Percentiles rank a stretch among this genome's conserved stretches.
Conservation (phyloP, 306 rosid genomes). For the Hippophae gyantsensis region DNA sequence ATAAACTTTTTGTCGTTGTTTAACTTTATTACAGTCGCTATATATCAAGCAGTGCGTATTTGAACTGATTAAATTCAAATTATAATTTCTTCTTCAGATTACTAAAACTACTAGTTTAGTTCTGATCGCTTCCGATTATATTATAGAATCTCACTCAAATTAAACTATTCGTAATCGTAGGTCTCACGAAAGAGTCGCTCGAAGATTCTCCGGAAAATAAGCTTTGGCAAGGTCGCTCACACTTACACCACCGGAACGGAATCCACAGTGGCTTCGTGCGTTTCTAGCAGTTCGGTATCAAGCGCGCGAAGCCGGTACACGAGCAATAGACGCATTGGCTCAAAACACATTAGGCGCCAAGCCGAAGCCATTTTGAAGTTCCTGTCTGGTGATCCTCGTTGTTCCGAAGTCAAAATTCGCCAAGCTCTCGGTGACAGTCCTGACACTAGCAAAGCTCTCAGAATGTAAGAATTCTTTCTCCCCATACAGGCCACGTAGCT, state of each 20-base stretch:
- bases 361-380: conserved; percentile 62
- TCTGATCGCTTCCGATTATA: too few relatives aligned
- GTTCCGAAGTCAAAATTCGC: conserved; percentile 71
- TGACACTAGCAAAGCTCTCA: conserved; percentile 95
- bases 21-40: too few relatives aligned
- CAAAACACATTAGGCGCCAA: conserved; percentile 44
- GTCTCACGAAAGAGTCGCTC: conserved; percentile 58
- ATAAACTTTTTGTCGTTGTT: too few relatives aligned
- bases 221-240: conserved; percentile 12
- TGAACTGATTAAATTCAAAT: too few relatives aligned
- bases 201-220: conserved; percentile 33
- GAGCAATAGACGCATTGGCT: conserved; percentile 20
- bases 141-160: neutral
- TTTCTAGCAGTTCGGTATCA: conserved; percentile 45
- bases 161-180: conserved; percentile 25
- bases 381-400: conserved; percentile 44
- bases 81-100: too few relatives aligned
- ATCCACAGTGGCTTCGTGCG: conserved; percentile 45
- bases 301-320: conserved; percentile 40
- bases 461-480: conserved; percentile 48
- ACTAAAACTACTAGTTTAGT: too few relatives aligned
- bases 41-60: too few relatives aligned
- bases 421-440: conserved; percentile 78
- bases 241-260: conserved; percentile 29
- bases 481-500: conserved; percentile 12